Conservation (phyloP, 208 protist species). For the Acanthamoeba sp. region DNA sequence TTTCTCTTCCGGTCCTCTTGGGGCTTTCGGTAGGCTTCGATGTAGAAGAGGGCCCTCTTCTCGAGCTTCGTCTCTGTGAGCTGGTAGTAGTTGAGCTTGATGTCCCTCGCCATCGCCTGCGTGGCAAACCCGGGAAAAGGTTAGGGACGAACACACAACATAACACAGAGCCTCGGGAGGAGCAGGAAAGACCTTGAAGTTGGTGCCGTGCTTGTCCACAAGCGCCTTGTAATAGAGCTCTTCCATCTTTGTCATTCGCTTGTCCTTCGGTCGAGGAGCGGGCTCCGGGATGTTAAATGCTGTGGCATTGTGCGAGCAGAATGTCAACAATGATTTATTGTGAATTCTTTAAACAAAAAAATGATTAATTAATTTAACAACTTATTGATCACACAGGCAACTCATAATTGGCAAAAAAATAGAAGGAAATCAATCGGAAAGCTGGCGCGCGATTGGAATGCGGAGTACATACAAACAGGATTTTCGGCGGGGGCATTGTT, state of each 20-base stretch:
- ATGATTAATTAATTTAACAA: background rate
- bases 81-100: conserved; percentile 20
- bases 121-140: too few relatives aligned
- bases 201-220: conserved; percentile 31
- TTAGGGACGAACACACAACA: too few relatives aligned
- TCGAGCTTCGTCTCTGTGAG: background rate
- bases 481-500: background rate
- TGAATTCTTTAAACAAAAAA: background rate
- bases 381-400: too few relatives aligned
- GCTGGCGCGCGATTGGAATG: background rate
- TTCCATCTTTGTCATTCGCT: conserved; percentile 34
- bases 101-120: conserved; percentile 27
- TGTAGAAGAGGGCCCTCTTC: background rate
- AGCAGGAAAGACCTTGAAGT: background rate
- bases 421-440: background rate
- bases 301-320: background rate
- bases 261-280: background rate
- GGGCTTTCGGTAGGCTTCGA: conserved; percentile 12
- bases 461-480: background rate
- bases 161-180: background rate
- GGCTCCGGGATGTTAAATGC: background rate
- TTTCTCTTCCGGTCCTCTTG: background rate
- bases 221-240: conserved; percentile 36
- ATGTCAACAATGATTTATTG: too few relatives aligned
- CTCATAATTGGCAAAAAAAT: background rate